A percentile compares a stretch with the other conserved stretches of the same genome.
phyloP scores from a whole-genome alignment of 768 basidiomycete species.

The Hirschioporus abietinus region DNA sequence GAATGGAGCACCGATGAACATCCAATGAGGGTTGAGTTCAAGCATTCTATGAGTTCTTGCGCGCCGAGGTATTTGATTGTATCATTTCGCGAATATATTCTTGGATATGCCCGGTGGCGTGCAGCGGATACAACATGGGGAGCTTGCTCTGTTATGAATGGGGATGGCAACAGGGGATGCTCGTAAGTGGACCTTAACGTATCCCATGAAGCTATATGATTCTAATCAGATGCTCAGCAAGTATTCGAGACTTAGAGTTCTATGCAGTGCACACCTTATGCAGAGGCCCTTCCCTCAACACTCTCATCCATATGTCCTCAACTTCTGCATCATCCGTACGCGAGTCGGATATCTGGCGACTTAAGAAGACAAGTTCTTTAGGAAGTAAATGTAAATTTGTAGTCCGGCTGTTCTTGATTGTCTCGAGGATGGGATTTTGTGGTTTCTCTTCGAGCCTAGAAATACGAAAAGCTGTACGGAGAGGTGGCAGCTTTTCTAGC shows the following conservation, averaged over 20 bases:
- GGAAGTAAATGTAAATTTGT: background rate
- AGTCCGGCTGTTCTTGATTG: slow-evolving; percentile 2
- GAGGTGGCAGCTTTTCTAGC: background rate
- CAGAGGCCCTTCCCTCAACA: slow-evolving; percentile 15
- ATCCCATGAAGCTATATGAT: slow-evolving; percentile 61
- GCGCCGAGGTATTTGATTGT: slow-evolving; percentile 41
- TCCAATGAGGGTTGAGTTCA: slow-evolving; percentile 57
- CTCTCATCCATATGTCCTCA: slow-evolving; percentile 6
- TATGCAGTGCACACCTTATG: background rate
- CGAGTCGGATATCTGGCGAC: background rate
- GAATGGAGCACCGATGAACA: slow-evolving; percentile 59
- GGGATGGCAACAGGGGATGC: slow-evolving; percentile 30
- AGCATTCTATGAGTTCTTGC: slow-evolving; percentile 43
- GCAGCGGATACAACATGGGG: slow-evolving; percentile 45
- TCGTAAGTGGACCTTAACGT: slow-evolving; percentile 34
- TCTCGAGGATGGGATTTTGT: slow-evolving; percentile 73
- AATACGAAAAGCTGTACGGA: slow-evolving; percentile 43
- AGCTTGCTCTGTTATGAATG: slow-evolving; percentile 70
- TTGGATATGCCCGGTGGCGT: slow-evolving; percentile 56
- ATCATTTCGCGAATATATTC: slow-evolving; percentile 31
- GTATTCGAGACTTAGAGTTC: background rate
- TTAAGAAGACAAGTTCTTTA: slow-evolving; percentile 10
- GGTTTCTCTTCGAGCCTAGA: slow-evolving; percentile 64
- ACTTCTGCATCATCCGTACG: background rate
- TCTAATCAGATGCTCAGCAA: slow-evolving; percentile 25